phyloP scores from a whole-genome alignment of 1,284 basidiomycete genomes.

The Rhizopogon parksii region DNA sequence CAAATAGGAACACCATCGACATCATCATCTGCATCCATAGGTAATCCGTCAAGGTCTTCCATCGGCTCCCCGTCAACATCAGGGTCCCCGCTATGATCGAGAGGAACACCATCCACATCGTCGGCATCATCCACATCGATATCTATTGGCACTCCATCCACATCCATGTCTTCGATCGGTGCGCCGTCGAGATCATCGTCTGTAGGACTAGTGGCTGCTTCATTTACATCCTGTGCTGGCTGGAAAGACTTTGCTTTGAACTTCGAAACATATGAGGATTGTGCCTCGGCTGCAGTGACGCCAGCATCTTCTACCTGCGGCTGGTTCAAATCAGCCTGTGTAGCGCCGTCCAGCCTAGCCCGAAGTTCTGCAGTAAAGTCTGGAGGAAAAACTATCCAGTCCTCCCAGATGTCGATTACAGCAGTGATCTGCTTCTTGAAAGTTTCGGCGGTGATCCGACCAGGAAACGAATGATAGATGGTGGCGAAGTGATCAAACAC shows the following conservation, averaged over 20 bases:
- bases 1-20: slow-evolving; percentile 24
- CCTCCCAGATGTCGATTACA: slow-evolving; percentile 91
- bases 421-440: slow-evolving; percentile 86
- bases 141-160: slow-evolving; percentile 30
- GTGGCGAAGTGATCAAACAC: slow-evolving; percentile 93
- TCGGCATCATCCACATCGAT: slow-evolving; percentile 46
- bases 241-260: slow-evolving; percentile 80
- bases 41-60: slow-evolving; percentile 29
- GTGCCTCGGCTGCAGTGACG: slow-evolving; percentile 25
- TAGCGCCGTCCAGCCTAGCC: slow-evolving; percentile 60
- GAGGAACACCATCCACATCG: slow-evolving; percentile 34
- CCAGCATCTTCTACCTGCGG: slow-evolving; percentile 27
- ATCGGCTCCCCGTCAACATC: slow-evolving; percentile 29
- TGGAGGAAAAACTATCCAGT: slow-evolving; percentile 89
- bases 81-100: slow-evolving; percentile 18
- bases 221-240: slow-evolving; percentile 44
- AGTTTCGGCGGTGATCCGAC: slow-evolving; percentile 86
- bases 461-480: slow-evolving; percentile 88
- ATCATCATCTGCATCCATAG: slow-evolving; percentile 20
- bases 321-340: slow-evolving; percentile 26
- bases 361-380: slow-evolving; percentile 73
- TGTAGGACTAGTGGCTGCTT: slow-evolving; percentile 22
- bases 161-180: slow-evolving; percentile 33
- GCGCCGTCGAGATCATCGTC: slow-evolving; percentile 32
- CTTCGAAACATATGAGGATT: slow-evolving; percentile 40